These are phyloP conservation scores for Pouteria glomerata DNA, from an alignment of 148 eudicot genomes.

Conservation along the genomic window DNA sequence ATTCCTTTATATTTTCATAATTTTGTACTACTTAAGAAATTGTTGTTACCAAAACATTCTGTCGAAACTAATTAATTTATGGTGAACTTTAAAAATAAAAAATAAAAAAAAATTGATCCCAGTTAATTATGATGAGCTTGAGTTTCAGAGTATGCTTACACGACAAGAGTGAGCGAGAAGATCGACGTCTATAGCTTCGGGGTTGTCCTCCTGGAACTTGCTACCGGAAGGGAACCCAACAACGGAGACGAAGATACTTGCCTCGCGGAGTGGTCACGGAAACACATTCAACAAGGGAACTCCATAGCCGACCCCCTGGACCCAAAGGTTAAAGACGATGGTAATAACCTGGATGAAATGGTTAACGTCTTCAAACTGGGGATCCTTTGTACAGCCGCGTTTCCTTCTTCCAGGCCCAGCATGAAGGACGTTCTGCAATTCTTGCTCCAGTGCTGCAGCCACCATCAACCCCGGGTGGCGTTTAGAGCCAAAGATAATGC, in stretches of 20 bases:
- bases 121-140: too few species aligned
- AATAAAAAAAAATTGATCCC: too few species aligned
- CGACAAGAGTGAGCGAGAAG: conserved; percentile 7
- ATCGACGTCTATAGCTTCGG: conserved; percentile 16
- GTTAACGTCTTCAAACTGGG: conserved; percentile 5
- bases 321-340: conserved; percentile 1
- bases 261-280: conserved; percentile 12
- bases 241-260: background rate
- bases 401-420: conserved; percentile 10
- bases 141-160: conserved; percentile 10
- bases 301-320: conserved; percentile 4
- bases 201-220: conserved; percentile 12
- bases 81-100: too few species aligned
- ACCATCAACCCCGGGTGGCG: too few species aligned
- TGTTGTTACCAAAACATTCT: too few species aligned
- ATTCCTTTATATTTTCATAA: too few species aligned
- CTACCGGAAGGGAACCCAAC: conserved; percentile 7
- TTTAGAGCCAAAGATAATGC: too few species aligned
- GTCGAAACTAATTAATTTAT: too few species aligned
- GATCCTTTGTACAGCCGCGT: background rate
- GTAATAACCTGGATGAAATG: conserved; percentile 12
- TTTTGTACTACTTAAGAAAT: too few species aligned
- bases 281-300: background rate
- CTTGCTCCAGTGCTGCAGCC: background rate
- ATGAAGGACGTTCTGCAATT: conserved; percentile 4